Percentiles rank a stretch among this genome's conserved stretches.
These are phyloP conservation scores for Ophidiomyces ophidiicola DNA, from an alignment of 2,329 filamentous ascomycete genomes.

Conservation along the genomic window DNA sequence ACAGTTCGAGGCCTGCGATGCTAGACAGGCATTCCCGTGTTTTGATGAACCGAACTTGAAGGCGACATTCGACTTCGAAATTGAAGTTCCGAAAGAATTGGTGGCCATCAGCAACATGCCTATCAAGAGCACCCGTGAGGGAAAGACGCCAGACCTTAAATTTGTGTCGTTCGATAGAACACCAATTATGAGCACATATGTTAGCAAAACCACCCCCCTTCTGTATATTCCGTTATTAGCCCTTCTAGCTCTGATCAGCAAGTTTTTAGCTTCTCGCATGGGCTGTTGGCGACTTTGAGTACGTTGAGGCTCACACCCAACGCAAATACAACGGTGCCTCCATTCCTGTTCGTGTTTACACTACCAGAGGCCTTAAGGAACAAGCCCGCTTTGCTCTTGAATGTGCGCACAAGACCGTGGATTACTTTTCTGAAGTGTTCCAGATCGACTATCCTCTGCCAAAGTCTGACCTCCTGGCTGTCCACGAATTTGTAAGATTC, in stretches of 20 bases:
- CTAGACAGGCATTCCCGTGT: constrained; percentile 87
- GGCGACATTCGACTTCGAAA: constrained; percentile 84
- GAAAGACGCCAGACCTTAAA: constrained; percentile 53
- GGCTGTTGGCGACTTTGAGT: constrained; percentile 95
- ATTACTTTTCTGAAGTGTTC: constrained; percentile 92
- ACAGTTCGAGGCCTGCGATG: constrained; percentile 94
- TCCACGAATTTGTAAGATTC: constrained; percentile 72
- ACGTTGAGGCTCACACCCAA: constrained; percentile 80
- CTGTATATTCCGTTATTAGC: neutral
- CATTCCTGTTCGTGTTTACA: constrained; percentile 90
- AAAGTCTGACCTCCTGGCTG: constrained; percentile 80
- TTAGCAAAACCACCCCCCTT: constrained; percentile 24
- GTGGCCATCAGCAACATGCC: constrained; percentile 94
- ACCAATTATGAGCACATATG: constrained; percentile 79
- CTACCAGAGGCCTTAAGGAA: constrained; percentile 83
- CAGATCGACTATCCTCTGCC: constrained; percentile 85
- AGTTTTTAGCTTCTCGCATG: constrained; percentile 71
- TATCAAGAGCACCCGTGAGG: constrained; percentile 57
- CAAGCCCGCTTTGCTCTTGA: constrained; percentile 82
- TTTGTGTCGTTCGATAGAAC: constrained; percentile 68
- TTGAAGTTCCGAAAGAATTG: constrained; percentile 81
- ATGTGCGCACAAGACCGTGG: constrained; percentile 84
- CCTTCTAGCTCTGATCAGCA: constrained; percentile 40
- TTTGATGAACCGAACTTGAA: constrained; percentile 98
- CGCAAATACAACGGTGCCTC: constrained; percentile 83